Evolutionary conservation across 2,329 filamentous ascomycete genomes (phyloP).

Genomic region (Escovopsis sp.): DNA sequence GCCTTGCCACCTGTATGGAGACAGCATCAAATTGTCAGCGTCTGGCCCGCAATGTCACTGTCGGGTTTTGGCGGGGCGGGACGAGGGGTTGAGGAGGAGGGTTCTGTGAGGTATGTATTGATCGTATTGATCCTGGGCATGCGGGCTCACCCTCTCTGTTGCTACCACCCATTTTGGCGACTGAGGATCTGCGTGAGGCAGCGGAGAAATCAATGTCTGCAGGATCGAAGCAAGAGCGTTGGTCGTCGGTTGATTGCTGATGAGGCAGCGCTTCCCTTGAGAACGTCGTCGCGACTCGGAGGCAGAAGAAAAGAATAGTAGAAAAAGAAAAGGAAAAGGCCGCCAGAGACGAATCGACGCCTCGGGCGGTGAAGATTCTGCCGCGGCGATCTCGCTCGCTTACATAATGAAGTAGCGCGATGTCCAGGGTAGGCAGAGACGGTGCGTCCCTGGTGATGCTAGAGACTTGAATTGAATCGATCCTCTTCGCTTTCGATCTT

Average conservation of each 20-base stretch:
- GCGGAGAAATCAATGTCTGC: background rate
- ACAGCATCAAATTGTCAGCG: constrained; percentile 1
- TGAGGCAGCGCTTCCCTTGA: too few species aligned
- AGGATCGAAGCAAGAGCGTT: background rate
- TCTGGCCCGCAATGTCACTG: too few species aligned
- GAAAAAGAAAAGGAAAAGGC: constrained; percentile 1
- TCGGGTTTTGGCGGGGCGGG: background rate
- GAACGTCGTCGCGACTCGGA: too few species aligned
- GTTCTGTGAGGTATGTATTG: background rate
- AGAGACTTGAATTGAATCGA: background rate
- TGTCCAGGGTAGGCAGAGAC: too few species aligned
- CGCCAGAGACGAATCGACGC: background rate
- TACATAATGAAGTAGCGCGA: background rate
- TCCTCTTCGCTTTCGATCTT: background rate
- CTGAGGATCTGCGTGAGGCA: background rate
- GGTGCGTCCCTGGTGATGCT: background rate
- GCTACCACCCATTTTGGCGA: constrained; percentile 21
- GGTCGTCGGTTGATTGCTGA: background rate
- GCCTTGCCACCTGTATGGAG: constrained; percentile 55
- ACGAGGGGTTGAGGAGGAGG: constrained; percentile 9
- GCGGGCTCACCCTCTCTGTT: constrained; percentile 23
- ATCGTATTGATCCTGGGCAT: too few species aligned
- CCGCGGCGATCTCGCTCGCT: background rate
- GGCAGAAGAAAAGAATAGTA: background rate
- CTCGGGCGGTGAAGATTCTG: constrained; percentile 2